Evolutionary conservation across 805 yeast genomes (phyloP).

Genomic region (Metschnikowia arizonensis): DNA sequence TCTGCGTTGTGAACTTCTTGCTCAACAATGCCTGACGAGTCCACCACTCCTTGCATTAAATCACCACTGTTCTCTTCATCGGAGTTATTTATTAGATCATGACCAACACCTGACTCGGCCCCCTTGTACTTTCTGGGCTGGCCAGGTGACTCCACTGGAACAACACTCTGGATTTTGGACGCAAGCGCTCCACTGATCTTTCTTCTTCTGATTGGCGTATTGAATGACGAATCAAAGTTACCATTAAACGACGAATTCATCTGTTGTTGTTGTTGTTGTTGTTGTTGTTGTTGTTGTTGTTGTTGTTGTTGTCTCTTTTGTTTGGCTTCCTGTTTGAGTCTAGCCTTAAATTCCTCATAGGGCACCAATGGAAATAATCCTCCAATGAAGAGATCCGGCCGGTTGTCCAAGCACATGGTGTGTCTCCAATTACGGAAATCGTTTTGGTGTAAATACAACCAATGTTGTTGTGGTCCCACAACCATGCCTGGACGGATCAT

Average conservation of each 20-base stretch:
- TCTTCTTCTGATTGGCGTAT: conserved; percentile 69
- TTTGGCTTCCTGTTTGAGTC: conserved; percentile 44
- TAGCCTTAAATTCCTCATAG: conserved; percentile 56
- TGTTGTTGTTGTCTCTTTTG: conserved; percentile 32
- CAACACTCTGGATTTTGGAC: conserved; percentile 67
- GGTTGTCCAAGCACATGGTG: conserved; percentile 74
- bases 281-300: conserved; percentile 30
- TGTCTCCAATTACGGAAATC: conserved; percentile 96
- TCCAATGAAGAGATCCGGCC: conserved; percentile 63
- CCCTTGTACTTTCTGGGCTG: conserved; percentile 79
- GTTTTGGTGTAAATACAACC: conserved; percentile 94
- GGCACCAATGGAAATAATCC: conserved; percentile 61
- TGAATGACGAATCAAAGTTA: conserved; percentile 47
- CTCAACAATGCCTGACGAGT: conserved; percentile 13
- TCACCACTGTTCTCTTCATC: conserved; percentile 36
- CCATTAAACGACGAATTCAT: conserved; percentile 25
- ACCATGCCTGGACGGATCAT: conserved; percentile 98
- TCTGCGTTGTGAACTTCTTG: conserved; percentile 17
- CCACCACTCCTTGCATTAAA: conserved; percentile 22
- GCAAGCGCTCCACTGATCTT: conserved; percentile 66
- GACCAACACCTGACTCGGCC: conserved; percentile 27
- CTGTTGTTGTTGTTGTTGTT: conserved; percentile 26
- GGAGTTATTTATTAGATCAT: conserved; percentile 41
- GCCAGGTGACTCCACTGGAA: conserved; percentile 92
- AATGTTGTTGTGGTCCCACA: conserved; percentile 99